These are phyloP conservation scores for Papiliotrema terrestris DNA, from an alignment of 1,284 basidiomycete species.

Conservation along the genomic window DNA sequence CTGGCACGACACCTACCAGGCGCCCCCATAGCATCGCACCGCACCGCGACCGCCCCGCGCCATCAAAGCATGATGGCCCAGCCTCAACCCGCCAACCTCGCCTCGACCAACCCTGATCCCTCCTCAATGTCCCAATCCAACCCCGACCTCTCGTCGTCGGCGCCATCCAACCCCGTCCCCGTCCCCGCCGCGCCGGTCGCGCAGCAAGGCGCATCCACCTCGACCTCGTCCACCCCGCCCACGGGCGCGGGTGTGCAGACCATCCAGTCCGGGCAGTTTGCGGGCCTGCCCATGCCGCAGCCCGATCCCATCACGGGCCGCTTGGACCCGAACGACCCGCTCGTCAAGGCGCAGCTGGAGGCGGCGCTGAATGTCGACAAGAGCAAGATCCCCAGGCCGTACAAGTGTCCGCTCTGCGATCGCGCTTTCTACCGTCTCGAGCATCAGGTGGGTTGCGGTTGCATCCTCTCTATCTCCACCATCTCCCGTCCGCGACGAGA, in stretches of 20 bases:
- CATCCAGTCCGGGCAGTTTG: background rate
- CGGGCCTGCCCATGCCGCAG: slow-evolving; percentile 18
- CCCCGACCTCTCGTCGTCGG: too few species aligned
- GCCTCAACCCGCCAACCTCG: background rate
- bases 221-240: too few species aligned
- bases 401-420: slow-evolving; percentile 93
- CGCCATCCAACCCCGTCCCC: too few species aligned
- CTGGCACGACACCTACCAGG: too few species aligned
- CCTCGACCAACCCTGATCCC: background rate
- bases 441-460: slow-evolving; percentile 67
- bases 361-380: slow-evolving; percentile 52
- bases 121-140: too few species aligned
- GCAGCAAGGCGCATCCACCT: too few species aligned
- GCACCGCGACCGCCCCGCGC: background rate
- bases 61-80: background rate
- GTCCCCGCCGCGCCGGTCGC: too few species aligned
- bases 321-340: slow-evolving; percentile 50
- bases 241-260: too few species aligned
- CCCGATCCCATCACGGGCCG: slow-evolving; percentile 50
- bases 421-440: slow-evolving; percentile 86
- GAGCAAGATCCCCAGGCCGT: slow-evolving; percentile 66
- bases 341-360: slow-evolving; percentile 49
- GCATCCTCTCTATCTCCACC: slow-evolving; percentile 11
- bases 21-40: too few species aligned
- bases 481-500: too few species aligned